Base-by-base conservation (phyloP, 805 yeast genomes). In the Candida ulmi region DNA sequence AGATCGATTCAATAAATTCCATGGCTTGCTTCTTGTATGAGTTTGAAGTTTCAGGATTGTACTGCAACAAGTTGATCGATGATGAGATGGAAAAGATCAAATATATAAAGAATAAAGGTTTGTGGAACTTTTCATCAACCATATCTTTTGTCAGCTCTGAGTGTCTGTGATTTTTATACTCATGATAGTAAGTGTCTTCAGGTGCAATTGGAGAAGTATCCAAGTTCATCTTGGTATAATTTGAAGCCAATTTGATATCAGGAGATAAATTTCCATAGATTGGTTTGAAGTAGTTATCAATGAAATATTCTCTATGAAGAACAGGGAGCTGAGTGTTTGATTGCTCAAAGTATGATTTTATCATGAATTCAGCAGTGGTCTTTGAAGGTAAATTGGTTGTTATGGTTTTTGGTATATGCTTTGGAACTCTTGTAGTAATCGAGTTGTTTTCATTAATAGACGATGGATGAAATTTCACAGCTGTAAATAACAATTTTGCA, bases 261-360 rank as follows among this genome's bases (percentile, higher is more conserved):
- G 66, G 50, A 12, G 81, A 74, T 43, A 84, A 63, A 4, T 69
- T 61, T 0, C 97, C 96, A 57, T 88, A 88, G 1, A 88, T 69
- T 0, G 96, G 96, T 48, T 77, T 75, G 55, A 84, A 88, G 52
- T 78, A 79, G 21, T 68, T 65, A 35, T 65, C 65, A 32, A 90
- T 59, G 52, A 88, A 88, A 47, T 73, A 76, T 51, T 87, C 95
- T 24, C 96, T 71, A 57, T 90, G 96, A 35, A 88, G 61, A 4
- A 90, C 70, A 0, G 97, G 96, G 21, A 86, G 59, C 57, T 88
- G 96, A 2, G 95, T 69, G 55, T 90, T 88, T 13, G 90, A 76
- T 51, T 83, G 88, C 17, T 83, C 76, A 54, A 90, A 90, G 57
- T 73, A 88, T 2, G 76, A 66, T 28, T 77, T 70, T 8, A 88